A percentile compares a stretch with the other conserved stretches of the same genome.
Conservation (phyloP, 1,139 yeast genomes). For the Sugiyamaella pinicola region DNA sequence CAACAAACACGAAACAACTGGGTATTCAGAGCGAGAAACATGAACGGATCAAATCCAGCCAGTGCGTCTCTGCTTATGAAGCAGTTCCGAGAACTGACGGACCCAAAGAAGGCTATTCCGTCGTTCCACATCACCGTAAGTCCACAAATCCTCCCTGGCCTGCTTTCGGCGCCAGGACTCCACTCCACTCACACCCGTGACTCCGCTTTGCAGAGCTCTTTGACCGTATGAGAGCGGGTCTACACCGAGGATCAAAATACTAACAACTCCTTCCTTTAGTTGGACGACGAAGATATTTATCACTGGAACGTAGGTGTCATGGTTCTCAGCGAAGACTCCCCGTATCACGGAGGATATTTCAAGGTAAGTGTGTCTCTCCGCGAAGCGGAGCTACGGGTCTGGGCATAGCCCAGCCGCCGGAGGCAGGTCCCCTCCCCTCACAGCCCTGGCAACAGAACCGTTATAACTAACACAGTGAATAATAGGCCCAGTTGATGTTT, state of each 20-base stretch:
- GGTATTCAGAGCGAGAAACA: too few relatives aligned
- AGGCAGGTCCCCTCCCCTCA: too few relatives aligned
- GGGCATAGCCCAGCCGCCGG: too few relatives aligned
- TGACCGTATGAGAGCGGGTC: too few relatives aligned
- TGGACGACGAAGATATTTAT: constrained; percentile 88
- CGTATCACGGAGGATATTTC: constrained; percentile 95
- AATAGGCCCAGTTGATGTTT: constrained; percentile 81
- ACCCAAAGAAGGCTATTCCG: constrained; percentile 90
- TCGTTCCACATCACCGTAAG: constrained; percentile 73
- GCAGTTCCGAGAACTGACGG: constrained; percentile 91
- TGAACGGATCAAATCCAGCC: constrained; percentile 25
- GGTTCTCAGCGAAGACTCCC: constrained; percentile 86
- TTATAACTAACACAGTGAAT: too few relatives aligned
- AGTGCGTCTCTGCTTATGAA: constrained; percentile 81
- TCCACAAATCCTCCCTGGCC: too few relatives aligned
- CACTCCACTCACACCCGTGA: too few relatives aligned
- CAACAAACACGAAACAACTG: too few relatives aligned
- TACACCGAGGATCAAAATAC: not conserved
- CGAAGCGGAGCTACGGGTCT: too few relatives aligned
- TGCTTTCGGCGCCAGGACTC: too few relatives aligned
- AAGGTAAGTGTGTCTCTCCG: constrained; percentile 45
- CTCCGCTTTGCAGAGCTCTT: too few relatives aligned
- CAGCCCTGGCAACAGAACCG: too few relatives aligned
- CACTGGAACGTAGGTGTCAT: constrained; percentile 92
- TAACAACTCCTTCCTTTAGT: constrained; percentile 39